Evolutionary conservation across 306 rosid species (phyloP).

Genomic region (Inga oerstediana): DNA sequence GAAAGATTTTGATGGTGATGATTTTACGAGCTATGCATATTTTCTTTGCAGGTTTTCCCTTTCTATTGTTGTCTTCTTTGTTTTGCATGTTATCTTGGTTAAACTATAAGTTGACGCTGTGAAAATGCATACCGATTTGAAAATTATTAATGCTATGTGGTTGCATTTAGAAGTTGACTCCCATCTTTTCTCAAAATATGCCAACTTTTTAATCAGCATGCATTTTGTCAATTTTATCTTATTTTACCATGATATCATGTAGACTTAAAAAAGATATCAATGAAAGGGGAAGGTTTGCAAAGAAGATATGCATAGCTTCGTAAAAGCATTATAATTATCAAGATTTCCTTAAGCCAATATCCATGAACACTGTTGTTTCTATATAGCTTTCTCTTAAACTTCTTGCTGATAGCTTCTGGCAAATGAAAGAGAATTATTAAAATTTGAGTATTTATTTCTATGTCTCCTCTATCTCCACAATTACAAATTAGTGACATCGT

Average conservation of each 20-base stretch:
- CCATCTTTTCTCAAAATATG: neutral
- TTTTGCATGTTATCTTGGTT: neutral
- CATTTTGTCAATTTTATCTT: neutral
- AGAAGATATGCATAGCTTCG: neutral
- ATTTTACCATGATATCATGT: neutral
- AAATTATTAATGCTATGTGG: neutral
- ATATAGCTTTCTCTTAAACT: neutral
- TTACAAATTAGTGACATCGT: neutral
- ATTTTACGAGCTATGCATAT: neutral
- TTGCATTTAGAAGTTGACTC: neutral
- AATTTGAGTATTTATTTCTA: neutral
- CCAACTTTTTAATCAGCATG: neutral
- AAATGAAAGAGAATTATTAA: neutral
- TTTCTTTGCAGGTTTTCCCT: neutral
- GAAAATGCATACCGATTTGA: neutral
- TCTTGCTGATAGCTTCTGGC: neutral
- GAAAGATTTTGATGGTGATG: neutral
- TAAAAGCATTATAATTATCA: neutral
- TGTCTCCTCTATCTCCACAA: neutral
- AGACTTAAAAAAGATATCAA: neutral
- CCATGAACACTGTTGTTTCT: neutral
- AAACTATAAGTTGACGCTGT: neutral
- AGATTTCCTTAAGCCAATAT: neutral
- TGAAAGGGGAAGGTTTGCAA: neutral
- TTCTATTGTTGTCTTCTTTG: neutral